Conservation (phyloP, 306 rosid species). For the Fragaria iinumae region DNA sequence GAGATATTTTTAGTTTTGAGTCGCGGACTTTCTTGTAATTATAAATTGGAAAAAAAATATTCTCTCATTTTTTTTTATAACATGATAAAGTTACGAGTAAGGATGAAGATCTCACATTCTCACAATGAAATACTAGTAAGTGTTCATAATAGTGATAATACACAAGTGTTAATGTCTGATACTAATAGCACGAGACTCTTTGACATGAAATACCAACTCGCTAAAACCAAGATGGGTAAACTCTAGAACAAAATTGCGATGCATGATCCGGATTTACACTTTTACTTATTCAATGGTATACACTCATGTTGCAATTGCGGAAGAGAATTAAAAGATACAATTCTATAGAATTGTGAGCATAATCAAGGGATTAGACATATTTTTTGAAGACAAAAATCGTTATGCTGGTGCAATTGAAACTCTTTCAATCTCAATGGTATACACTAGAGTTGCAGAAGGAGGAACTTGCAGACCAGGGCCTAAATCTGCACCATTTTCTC, state of each 20-base stretch:
- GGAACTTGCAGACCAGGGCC: constrained; percentile 76
- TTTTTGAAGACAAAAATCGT: constrained; percentile 6
- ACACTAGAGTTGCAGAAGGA: constrained; percentile 77
- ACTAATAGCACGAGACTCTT: not conserved
- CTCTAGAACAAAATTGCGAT: not conserved
- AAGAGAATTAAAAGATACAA: not conserved
- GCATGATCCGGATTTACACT: not conserved
- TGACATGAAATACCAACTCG: not conserved
- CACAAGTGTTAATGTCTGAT: no score
- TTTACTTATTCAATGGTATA: not conserved
- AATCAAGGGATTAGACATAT: not conserved
- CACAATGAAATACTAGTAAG: no score
- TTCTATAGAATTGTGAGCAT: not conserved
- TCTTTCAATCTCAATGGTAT: constrained; percentile 70
- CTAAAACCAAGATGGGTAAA: not conserved
- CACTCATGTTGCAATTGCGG: not conserved
- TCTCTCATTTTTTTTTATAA: no score
- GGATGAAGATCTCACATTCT: no score
- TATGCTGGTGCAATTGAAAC: constrained; percentile 92
- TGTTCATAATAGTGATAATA: no score
- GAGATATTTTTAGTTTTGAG: no score
- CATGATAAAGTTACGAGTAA: no score
- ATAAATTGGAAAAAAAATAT: no score
- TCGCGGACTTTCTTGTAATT: no score
- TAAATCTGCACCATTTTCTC: constrained; percentile 81